Evolutionary conservation across 805 yeast genomes (phyloP), one percentile per base, ranked within the genome.

Genomic region (Starmerella apis): DNA sequence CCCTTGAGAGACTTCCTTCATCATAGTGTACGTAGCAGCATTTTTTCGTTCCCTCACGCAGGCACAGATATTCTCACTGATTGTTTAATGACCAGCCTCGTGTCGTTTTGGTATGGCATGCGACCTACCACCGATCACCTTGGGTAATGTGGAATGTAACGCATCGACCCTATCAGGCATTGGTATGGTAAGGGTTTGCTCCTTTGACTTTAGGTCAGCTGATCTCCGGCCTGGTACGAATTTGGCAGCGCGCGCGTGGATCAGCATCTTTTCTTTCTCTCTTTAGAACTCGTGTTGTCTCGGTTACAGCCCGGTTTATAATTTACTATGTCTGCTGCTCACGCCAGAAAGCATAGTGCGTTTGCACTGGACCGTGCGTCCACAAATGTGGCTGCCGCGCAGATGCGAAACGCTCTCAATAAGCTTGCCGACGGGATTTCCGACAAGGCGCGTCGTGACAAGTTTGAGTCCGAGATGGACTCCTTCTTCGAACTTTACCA

Each of bases 381-480:
- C 43, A 86, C 95, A 50, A 85, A 85, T 56, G 92, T 87, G 55
- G 95, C 97, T 25, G 96, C 97, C 5, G 83, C 94, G 56, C 96
- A 86, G 69, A 92, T 90, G 97, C 81, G 97, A 65, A 90, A 92
- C 67, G 90, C 94, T 1, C 77, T 92, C 69, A 90, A 90, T 76
- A 78, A 77, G 67, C 73, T 90, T 65, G 81, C 88, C 45, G 97
- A 90, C 68, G 75, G 87, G n/a, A 83, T 85, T 49, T 67, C 70
- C 19, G 83, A 68, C 53, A 62, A 64, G 48, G 59, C 53, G 49
- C 56, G 56, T 48, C 67, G 66, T 60, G 64, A 63, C 54, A 76
- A 76, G 59, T 87, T 92, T 63, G 96, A 90, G 68, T 76, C 74
- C 59, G 94, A 88, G 69, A 81, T 90, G 94, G 97, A 92, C 69